phyloP scores from a whole-genome alignment of 2,329 filamentous ascomycete species.

The Thelonectria blattea region DNA sequence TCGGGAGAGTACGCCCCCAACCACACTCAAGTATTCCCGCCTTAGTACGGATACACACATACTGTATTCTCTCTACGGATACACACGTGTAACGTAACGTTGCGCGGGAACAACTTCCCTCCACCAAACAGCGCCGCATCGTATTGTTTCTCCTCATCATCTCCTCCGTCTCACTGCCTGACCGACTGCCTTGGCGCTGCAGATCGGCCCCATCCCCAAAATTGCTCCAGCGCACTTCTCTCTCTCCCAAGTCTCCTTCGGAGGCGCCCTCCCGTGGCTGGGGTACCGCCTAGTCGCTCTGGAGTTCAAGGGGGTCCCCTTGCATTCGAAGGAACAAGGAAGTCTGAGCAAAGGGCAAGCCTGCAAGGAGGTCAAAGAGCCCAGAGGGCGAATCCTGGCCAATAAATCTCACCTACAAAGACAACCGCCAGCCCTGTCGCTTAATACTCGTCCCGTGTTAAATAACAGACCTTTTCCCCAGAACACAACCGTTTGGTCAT shows the following conservation, averaged over 20 bases:
- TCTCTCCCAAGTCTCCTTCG: not conserved
- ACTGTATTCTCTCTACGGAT: too few relatives aligned
- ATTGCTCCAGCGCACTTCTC: too few relatives aligned
- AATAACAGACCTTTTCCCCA: too few relatives aligned
- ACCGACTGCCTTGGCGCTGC: not conserved
- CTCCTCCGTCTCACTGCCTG: constrained; percentile 1
- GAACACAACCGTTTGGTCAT: too few relatives aligned
- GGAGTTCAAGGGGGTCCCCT: not conserved
- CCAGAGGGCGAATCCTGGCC: not conserved
- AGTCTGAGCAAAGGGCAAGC: too few relatives aligned
- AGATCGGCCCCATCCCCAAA: too few relatives aligned
- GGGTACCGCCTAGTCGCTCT: not conserved
- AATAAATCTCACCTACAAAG: constrained; percentile 16
- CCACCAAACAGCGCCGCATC: not conserved
- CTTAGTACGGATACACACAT: too few relatives aligned
- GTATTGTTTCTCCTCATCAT: not conserved
- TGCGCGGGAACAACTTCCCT: constrained; percentile 25
- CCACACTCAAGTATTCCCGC: too few relatives aligned
- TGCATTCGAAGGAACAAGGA: constrained; percentile 7
- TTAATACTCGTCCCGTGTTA: constrained; percentile 19
- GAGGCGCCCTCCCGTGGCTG: constrained; percentile 12
- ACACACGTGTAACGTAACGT: constrained; percentile 28
- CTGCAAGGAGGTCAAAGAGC: too few relatives aligned
- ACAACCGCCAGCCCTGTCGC: constrained; percentile 4
- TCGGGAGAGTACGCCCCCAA: too few relatives aligned